Percentiles rank a stretch among this genome's conserved stretches.
Conservation (phyloP, 2,329 filamentous ascomycete genomes). For the Zopfia rhizophila region DNA sequence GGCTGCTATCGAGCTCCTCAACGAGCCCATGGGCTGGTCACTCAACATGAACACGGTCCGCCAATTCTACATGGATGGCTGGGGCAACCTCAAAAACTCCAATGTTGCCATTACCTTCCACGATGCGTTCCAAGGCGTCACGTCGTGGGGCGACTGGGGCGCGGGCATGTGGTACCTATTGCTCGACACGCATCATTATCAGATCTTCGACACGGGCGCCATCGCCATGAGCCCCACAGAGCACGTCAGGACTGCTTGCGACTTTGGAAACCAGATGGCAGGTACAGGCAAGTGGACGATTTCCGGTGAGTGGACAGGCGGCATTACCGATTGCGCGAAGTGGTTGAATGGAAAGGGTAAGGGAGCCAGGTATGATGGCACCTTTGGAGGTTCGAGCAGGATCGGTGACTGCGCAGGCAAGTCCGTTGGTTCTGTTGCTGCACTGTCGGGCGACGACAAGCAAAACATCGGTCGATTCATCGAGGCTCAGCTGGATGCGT, state of each 20-base stretch:
- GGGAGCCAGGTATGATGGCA: constrained; percentile 60
- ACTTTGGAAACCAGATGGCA: constrained; percentile 58
- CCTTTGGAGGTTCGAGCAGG: constrained; percentile 47
- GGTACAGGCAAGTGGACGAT: constrained; percentile 59
- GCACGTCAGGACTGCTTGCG: constrained; percentile 56
- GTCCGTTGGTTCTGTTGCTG: constrained; percentile 55
- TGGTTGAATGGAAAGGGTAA: constrained; percentile 60
- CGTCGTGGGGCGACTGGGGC: constrained; percentile 57
- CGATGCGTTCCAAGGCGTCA: constrained; percentile 59
- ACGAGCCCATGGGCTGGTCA: constrained; percentile 58
- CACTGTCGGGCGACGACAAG: constrained; percentile 54
- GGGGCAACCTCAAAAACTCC: constrained; percentile 56
- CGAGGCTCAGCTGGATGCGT: constrained; percentile 59
- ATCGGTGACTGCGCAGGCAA: constrained; percentile 58
- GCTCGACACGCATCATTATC: constrained; percentile 61
- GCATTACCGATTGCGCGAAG: constrained; percentile 60
- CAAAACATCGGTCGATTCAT: constrained; percentile 57
- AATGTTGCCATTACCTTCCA: constrained; percentile 58
- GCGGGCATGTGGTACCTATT: constrained; percentile 56
- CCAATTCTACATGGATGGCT: constrained; percentile 61
- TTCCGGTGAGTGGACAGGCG: constrained; percentile 60
- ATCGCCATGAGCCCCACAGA: constrained; percentile 51
- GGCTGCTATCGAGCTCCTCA: constrained; percentile 58
- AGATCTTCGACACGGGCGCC: constrained; percentile 55
- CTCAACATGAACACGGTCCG: constrained; percentile 56